phyloP scores from a whole-genome alignment of 1,284 basidiomycete species.

The Leccinum variabile region DNA sequence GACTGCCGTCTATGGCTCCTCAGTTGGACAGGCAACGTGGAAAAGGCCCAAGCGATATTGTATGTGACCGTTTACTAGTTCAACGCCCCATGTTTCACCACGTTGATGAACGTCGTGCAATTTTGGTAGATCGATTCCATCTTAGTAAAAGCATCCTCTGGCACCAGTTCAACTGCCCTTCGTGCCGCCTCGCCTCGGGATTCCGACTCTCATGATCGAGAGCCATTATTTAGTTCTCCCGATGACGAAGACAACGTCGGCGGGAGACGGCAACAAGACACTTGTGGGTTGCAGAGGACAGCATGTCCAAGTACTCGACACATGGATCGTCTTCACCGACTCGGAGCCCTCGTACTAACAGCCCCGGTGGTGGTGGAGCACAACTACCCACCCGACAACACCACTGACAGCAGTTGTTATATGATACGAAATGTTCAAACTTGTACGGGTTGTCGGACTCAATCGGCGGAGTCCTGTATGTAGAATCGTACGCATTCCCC shows the following conservation, averaged over 20 bases:
- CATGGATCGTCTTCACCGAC: constrained; percentile 35
- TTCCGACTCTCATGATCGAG: constrained; percentile 46
- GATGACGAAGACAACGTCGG: constrained; percentile 38
- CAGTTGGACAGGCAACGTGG: constrained; percentile 68
- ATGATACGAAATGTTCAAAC: too few relatives aligned
- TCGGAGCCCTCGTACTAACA: constrained; percentile 20
- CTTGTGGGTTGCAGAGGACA: constrained; percentile 34
- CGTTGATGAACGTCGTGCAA: constrained; percentile 89
- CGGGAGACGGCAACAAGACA: constrained; percentile 30
- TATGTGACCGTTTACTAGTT: constrained; percentile 40
- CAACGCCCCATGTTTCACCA: constrained; percentile 39
- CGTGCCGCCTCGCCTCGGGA: constrained; percentile 40
- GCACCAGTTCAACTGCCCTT: constrained; percentile 37
- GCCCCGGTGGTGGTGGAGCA: constrained; percentile 41
- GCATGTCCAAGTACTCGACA: constrained; percentile 30
- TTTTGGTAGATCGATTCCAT: constrained; percentile 89
- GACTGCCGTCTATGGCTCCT: constrained; percentile 88
- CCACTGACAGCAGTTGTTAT: constrained; percentile 6
- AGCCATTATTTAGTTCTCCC: constrained; percentile 55
- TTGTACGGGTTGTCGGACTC: too few relatives aligned
- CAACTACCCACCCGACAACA: constrained; percentile 60
- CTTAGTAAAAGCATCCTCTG: constrained; percentile 60
- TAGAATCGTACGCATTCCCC: too few relatives aligned
- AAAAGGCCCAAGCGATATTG: constrained; percentile 81
- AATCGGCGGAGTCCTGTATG: too few relatives aligned